Conservation (phyloP, 768 basidiomycete genomes). For the Dacryopinax spathularia region DNA sequence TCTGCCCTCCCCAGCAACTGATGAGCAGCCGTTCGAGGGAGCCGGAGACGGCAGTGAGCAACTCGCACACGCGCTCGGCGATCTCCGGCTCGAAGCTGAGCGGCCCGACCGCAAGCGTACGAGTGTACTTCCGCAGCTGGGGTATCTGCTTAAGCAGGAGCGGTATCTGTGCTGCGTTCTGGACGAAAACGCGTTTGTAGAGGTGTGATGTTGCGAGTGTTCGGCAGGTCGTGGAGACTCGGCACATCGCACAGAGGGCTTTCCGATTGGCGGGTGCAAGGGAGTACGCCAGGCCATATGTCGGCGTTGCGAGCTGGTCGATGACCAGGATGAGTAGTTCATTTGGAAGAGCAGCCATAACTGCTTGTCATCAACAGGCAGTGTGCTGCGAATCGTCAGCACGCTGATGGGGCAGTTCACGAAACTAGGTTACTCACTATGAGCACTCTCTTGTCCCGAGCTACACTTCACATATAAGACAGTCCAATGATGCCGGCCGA, state of each 20-base stretch:
- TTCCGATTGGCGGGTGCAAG: neutral
- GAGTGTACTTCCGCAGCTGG: neutral
- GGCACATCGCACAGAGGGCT: neutral
- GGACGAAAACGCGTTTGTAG: neutral
- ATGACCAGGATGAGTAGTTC: neutral
- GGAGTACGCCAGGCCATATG: neutral
- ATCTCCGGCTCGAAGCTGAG: slow-evolving; percentile 2
- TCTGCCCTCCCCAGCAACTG: neutral
- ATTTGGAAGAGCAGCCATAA: neutral
- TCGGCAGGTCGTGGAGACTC: neutral
- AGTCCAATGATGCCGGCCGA: too few relatives aligned
- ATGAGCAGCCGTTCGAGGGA: neutral
- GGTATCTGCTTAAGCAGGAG: neutral
- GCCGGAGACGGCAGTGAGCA: neutral
- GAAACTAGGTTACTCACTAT: too few relatives aligned
- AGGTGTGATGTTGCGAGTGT: neutral
- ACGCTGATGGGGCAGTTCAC: too few relatives aligned
- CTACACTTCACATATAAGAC: too few relatives aligned
- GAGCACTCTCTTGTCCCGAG: too few relatives aligned
- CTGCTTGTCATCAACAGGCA: too few relatives aligned
- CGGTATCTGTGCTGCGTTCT: neutral
- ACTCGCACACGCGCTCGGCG: neutral
- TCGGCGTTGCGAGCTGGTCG: neutral
- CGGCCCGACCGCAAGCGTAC: neutral
- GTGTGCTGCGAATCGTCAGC: too few relatives aligned